Conservation (phyloP, 768 basidiomycete species). For the Amanita jacksonii region DNA sequence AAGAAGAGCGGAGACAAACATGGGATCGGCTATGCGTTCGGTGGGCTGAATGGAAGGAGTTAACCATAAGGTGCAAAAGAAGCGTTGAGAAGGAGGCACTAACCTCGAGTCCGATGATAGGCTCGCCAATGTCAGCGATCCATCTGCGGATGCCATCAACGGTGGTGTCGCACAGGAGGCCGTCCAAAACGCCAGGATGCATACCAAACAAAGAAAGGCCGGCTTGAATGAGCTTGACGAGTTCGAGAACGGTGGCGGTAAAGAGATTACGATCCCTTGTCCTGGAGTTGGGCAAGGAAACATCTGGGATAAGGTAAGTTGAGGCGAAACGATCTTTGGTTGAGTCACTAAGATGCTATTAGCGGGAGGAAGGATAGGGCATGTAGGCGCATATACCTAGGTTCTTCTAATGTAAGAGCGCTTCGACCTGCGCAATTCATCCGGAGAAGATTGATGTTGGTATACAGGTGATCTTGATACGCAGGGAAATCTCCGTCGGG, state of each 20-base stretch:
- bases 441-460: constrained; percentile 77
- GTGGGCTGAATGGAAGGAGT: constrained; percentile 35
- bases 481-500: constrained; percentile 60
- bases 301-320: constrained; percentile 45
- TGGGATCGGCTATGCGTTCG: constrained; percentile 67
- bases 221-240: constrained; percentile 68
- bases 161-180: constrained; percentile 70
- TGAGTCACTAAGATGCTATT: constrained; percentile 41
- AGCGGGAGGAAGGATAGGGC: constrained; percentile 3
- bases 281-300: constrained; percentile 17
- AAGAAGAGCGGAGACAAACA: constrained; percentile 58
- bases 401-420: constrained; percentile 70
- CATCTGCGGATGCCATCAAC: constrained; percentile 63
- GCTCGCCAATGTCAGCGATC: constrained; percentile 57
- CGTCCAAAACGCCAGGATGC: constrained; percentile 42
- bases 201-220: constrained; percentile 65
- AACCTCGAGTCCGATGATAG: constrained; percentile 54
- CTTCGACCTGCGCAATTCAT: constrained; percentile 75
- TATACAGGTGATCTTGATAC: constrained; percentile 58
- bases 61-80: constrained; percentile 2
- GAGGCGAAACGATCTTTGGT: constrained; percentile 75
- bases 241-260: constrained; percentile 58
- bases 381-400: constrained; percentile 36
- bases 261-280: constrained; percentile 37
- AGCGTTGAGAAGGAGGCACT: constrained; percentile 9